These are phyloP conservation scores for Stemphylium lycopersici DNA, from an alignment of 2,329 filamentous ascomycete species.

Conservation along the genomic window DNA sequence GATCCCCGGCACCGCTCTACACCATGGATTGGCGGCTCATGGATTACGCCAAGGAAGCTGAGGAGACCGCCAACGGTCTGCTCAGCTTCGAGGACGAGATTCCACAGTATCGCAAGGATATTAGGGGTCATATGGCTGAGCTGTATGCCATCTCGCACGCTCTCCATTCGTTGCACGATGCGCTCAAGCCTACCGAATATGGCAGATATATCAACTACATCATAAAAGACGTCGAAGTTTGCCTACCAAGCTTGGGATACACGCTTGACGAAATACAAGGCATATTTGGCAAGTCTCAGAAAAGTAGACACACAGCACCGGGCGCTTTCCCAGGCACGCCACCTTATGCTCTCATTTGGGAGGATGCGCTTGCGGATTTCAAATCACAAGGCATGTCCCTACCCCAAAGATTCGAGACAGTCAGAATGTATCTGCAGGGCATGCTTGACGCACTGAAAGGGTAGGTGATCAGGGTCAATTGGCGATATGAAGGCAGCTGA, in stretches of 20 bases:
- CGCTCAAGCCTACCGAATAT: conserved; percentile 50
- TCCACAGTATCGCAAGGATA: conserved; percentile 58
- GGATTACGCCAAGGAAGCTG: conserved; percentile 55
- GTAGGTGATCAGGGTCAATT: conserved; percentile 44
- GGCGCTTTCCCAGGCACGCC: conserved; percentile 48
- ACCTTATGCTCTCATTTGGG: conserved; percentile 59
- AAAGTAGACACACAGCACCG: conserved; percentile 31
- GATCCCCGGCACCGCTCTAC: conserved; percentile 34
- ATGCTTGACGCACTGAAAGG: conserved; percentile 52
- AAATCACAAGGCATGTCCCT: conserved; percentile 55
- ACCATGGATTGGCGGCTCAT: conserved; percentile 48
- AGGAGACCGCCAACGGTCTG: conserved; percentile 60
- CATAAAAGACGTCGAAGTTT: conserved; percentile 55
- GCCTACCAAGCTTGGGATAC: conserved; percentile 56
- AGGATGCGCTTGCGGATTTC: conserved; percentile 55
- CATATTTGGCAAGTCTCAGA: conserved; percentile 48
- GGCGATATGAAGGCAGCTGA: conserved; percentile 16
- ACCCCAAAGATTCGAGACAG: conserved; percentile 56
- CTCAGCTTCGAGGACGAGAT: conserved; percentile 58
- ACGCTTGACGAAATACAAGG: conserved; percentile 59
- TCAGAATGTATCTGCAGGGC: conserved; percentile 57
- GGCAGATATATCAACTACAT: conserved; percentile 47
- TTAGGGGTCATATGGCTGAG: conserved; percentile 60
- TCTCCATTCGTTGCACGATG: conserved; percentile 56
- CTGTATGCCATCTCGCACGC: conserved; percentile 61